phyloP scores from a whole-genome alignment of 1,284 basidiomycete genomes.

The Ustilago trichophora region DNA sequence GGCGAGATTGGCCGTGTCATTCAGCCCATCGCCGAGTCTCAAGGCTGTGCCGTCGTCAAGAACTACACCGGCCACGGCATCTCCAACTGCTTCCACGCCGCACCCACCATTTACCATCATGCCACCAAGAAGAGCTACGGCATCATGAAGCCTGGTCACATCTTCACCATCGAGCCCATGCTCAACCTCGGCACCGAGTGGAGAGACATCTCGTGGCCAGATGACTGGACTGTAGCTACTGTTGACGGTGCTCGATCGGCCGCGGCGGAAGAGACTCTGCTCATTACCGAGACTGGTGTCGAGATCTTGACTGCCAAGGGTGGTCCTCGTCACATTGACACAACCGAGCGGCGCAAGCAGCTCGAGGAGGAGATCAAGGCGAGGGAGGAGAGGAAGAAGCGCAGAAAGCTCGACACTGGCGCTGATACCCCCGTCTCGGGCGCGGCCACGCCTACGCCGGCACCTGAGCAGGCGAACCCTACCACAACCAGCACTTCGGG shows the following conservation, averaged over 20 bases:
- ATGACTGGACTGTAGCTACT: constrained; percentile 65
- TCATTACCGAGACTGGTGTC: constrained; percentile 64
- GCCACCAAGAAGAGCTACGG: constrained; percentile 65
- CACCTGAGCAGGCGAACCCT: constrained; percentile 28
- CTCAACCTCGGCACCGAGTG: constrained; percentile 58
- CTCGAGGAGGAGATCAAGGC: constrained; percentile 34
- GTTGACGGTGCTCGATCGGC: constrained; percentile 60
- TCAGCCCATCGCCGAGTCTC: constrained; percentile 69
- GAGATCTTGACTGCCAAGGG: constrained; percentile 64
- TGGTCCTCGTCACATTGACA: constrained; percentile 57
- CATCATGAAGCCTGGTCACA: constrained; percentile 63
- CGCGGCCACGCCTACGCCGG: constrained; percentile 32
- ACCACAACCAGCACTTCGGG: constrained; percentile 26
- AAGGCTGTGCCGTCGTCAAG: constrained; percentile 75
- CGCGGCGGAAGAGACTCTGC: constrained; percentile 63
- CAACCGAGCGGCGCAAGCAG: constrained; percentile 52
- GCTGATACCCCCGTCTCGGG: constrained; percentile 25
- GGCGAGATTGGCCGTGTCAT: constrained; percentile 80
- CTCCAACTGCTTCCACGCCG: constrained; percentile 80
- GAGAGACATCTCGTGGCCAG: constrained; percentile 63
- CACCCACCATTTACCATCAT: constrained; percentile 84
- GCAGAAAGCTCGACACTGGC: constrained; percentile 32
- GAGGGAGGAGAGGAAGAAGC: constrained; percentile 40
- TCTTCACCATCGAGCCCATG: constrained; percentile 66
- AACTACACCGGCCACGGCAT: constrained; percentile 89